Conservation (phyloP, 169 alveolate species). For the Plasmodium chabaudi region DNA sequence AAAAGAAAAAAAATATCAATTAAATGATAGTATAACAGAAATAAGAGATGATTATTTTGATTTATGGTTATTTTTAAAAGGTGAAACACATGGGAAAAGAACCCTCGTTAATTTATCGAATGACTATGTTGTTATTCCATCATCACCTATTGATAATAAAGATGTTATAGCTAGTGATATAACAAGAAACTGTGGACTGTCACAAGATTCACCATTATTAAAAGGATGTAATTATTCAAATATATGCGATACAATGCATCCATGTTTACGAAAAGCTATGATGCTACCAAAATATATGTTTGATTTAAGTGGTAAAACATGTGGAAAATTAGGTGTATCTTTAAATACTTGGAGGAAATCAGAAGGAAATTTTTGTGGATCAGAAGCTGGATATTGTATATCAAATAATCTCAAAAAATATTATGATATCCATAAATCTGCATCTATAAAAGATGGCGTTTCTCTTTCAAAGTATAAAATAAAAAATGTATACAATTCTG, state of each 20-base stretch:
- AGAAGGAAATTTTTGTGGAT: constrained; percentile 48
- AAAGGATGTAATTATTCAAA: constrained; percentile 64
- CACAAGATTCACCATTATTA: constrained; percentile 26
- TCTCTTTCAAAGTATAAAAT: constrained; percentile 54
- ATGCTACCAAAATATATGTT: constrained; percentile 65
- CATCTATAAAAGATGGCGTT: constrained; percentile 9
- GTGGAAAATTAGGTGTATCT: constrained; percentile 72
- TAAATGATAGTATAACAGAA: constrained; percentile 68
- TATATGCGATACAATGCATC: constrained; percentile 45
- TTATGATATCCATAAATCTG: constrained; percentile 30
- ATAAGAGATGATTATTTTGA: constrained; percentile 74
- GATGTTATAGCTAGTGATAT: constrained; percentile 62
- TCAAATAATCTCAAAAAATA: constrained; percentile 38
- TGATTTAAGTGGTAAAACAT: constrained; percentile 74
- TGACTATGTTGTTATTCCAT: constrained; percentile 69
- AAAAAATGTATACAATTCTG: constrained; percentile 64
- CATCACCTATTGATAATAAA: constrained; percentile 31
- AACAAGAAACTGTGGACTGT: constrained; percentile 49
- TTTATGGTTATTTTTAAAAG: constrained; percentile 50
- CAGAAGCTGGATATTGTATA: constrained; percentile 31
- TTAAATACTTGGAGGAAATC: constrained; percentile 53
- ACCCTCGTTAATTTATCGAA: constrained; percentile 56
- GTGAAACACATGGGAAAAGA: constrained; percentile 70
- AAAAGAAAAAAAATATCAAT: constrained; percentile 61
- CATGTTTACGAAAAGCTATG: constrained; percentile 63